Evolutionary conservation across 2,329 filamentous ascomycete genomes (phyloP).

Genomic region (Simplicillium aogashimaense): DNA sequence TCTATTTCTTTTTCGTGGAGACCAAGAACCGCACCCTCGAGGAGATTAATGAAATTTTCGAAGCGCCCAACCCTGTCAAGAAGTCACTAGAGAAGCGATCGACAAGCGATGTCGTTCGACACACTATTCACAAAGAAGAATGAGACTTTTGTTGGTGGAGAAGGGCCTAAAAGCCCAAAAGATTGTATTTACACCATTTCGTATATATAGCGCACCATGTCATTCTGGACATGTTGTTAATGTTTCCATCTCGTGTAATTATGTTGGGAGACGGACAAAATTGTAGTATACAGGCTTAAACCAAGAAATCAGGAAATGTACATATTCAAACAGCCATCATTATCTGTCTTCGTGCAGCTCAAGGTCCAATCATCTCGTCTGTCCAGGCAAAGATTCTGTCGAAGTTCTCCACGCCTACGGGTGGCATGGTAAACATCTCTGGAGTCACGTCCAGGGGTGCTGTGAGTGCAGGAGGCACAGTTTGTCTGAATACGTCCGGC

Average conservation of each 20-base stretch:
- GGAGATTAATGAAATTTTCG: conserved; percentile 45
- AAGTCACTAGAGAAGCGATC: conserved; percentile 1
- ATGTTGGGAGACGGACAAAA: too few species aligned
- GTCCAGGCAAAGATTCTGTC: conserved; percentile 8
- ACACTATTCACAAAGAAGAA: not conserved
- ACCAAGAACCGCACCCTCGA: conserved; percentile 43
- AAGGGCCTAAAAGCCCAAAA: too few species aligned
- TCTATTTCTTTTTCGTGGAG: conserved; percentile 25
- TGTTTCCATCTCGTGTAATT: too few species aligned
- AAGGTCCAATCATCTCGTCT: conserved; percentile 6
- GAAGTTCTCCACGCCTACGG: conserved; percentile 3
- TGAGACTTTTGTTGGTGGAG: too few species aligned
- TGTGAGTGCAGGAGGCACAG: not conserved
- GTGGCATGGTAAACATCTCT: conserved; percentile 3
- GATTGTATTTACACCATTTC: not conserved
- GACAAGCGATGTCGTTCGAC: not conserved
- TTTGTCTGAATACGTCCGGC: conserved; percentile 5
- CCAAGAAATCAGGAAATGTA: not conserved
- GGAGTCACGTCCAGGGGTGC: conserved; percentile 2
- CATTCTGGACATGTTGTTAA: not conserved
- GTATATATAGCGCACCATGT: not conserved
- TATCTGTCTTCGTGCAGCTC: not conserved
- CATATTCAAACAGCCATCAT: not conserved
- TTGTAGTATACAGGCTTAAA: too few species aligned
- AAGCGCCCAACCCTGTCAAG: conserved; percentile 22